Evolutionary conservation across 1,284 basidiomycete genomes (phyloP), one percentile per base, ranked within the genome.

Genomic region (Acaromyces ingoldii): DNA sequence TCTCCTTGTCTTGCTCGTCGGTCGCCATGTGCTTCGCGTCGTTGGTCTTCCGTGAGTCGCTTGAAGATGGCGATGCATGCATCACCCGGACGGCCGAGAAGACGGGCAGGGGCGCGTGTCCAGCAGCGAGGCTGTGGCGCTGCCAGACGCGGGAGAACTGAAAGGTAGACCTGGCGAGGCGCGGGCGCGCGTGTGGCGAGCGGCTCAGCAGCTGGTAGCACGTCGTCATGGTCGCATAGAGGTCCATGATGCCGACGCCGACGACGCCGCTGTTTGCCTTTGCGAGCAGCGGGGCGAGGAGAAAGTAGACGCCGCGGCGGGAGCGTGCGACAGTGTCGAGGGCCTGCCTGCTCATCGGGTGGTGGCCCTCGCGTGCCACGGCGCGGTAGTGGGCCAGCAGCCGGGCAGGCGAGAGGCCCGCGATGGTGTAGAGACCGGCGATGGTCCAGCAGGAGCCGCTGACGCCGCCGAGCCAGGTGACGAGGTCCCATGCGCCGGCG

Each of bases 361-460:
- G 71, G 2, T 62, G 48, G 10, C 62, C 58, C 51, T 73, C 71
- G 40, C 57, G 49, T 1, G 70, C 69, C 4, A 70, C 64, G 4
- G 60, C 46, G 6, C 64, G 38, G 42, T 65, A 66, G 43, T 73
- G 71, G 6, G 51, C 40, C 4, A 70, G 49, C 3, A 73, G 55
- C 4, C 57, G 54, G 6, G 56, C 55, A 1, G 65, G 54, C 11
- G 62, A 58, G 19, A 64, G 64, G 17, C 58, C 51, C 3, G 61
- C 62, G 24, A 64, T 62, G 1, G 62, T 64, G 34, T 63, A 76
- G 51, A 62, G 63, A 15, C 63, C 67, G 22, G 68, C 62, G 6
- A 72, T 37, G 2, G 75, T 67, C 75, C 75, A 76, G 53, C 75
- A 76, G 49, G 63, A 67, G 2, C 75, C 75, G 7, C 63, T 69